phyloP scores from a whole-genome alignment of 495 filamentous ascomycete species.

The Clohesyomyces aquaticus region DNA sequence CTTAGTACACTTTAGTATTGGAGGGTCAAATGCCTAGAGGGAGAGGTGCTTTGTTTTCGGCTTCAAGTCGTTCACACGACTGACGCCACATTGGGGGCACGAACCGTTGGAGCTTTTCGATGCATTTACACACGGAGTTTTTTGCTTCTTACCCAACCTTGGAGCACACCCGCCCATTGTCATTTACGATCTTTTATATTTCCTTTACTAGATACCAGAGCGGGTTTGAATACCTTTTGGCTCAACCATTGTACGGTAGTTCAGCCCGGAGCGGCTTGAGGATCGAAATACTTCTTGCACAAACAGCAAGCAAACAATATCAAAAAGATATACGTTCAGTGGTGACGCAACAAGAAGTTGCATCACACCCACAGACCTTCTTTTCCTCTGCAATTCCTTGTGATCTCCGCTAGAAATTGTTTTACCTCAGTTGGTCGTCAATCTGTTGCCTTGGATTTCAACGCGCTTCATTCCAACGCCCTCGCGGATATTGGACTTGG shows the following conservation, averaged over 20 bases:
- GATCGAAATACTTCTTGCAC: slow-evolving; percentile 9
- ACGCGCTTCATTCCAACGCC: not conserved
- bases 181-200: slow-evolving; percentile 34
- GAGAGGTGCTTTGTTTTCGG: slow-evolving; percentile 13
- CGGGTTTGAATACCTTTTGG: slow-evolving; percentile 31
- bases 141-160: slow-evolving; percentile 11
- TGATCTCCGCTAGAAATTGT: not conserved
- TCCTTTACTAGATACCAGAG: slow-evolving; percentile 38
- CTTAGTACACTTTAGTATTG: slow-evolving; percentile 30
- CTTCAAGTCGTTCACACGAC: slow-evolving; percentile 1
- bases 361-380: slow-evolving; percentile 3
- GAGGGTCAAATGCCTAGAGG: slow-evolving; percentile 27
- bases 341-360: slow-evolving; percentile 1
- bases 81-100: not conserved
- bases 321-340: slow-evolving; percentile 20
- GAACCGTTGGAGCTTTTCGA: not conserved
- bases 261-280: not conserved
- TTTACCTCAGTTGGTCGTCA: too few species aligned
- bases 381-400: slow-evolving; percentile 2
- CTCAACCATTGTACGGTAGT: slow-evolving; percentile 32
- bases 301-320: slow-evolving; percentile 12
- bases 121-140: slow-evolving; percentile 41
- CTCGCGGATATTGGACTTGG: not conserved
- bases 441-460: too few species aligned
- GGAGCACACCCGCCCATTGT: slow-evolving; percentile 16